phyloP scores from a whole-genome alignment of 257 asterid species.

The Gentiana straminea region DNA sequence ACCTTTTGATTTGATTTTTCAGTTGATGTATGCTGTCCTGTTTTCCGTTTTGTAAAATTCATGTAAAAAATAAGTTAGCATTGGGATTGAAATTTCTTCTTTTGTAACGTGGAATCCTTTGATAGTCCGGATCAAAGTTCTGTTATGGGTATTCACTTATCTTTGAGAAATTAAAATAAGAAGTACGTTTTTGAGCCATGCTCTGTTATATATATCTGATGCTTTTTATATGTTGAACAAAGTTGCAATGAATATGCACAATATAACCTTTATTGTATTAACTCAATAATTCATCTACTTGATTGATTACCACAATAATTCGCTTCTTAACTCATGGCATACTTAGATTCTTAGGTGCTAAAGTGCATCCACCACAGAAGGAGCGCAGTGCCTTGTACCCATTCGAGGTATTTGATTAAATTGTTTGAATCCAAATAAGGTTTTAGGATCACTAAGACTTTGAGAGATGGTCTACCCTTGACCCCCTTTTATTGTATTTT shows the following conservation, averaged over 20 bases:
- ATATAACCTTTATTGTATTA: not conserved
- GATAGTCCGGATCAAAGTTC: no score
- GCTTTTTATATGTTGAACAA: no score
- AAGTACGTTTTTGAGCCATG: not conserved
- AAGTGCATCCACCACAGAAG: constrained; percentile 61
- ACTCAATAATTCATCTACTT: not conserved
- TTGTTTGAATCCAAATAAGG: constrained; percentile 1
- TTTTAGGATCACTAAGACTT: constrained; percentile 3
- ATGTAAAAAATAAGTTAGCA: no score
- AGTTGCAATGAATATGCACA: not conserved
- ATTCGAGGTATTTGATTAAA: constrained; percentile 51
- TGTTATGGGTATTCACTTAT: no score
- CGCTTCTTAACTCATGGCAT: constrained; percentile 42
- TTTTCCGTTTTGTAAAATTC: no score
- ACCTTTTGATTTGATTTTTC: not conserved
- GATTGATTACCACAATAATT: not conserved
- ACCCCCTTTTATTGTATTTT: no score
- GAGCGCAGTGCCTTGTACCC: constrained; percentile 69
- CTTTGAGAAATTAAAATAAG: no score
- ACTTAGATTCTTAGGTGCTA: constrained; percentile 71
- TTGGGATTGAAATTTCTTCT: no score
- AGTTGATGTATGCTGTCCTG: no score
- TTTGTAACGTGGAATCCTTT: no score
- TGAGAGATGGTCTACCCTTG: no score
- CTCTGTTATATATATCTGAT: no score